Evolutionary conservation across 352 stramenopile species (phyloP).

Genomic region (Pythium diclinum): DNA sequence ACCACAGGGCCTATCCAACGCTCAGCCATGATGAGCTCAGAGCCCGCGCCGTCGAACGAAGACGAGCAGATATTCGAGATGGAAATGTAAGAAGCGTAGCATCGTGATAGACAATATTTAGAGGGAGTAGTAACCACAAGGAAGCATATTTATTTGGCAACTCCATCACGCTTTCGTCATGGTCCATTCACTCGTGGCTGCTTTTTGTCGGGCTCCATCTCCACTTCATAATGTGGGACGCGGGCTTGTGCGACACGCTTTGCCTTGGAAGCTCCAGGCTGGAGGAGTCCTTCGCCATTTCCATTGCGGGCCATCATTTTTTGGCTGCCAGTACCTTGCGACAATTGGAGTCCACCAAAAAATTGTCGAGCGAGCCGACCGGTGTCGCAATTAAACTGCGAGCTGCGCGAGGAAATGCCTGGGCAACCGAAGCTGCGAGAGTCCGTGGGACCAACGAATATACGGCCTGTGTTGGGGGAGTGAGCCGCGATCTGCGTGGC

Average conservation of each 20-base stretch:
- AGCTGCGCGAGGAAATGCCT: neutral
- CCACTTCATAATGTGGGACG: neutral
- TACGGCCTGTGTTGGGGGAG: too few relatives aligned
- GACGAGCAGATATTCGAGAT: constrained; percentile 72
- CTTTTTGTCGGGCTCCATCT: neutral
- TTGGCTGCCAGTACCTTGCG: neutral
- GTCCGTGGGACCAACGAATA: too few relatives aligned
- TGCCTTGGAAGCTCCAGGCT: too few relatives aligned
- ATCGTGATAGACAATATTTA: constrained; percentile 18
- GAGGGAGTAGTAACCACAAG: constrained; percentile 9
- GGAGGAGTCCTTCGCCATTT: neutral
- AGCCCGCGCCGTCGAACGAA: constrained; percentile 15
- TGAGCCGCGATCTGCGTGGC: neutral
- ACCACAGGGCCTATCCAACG: constrained; percentile 11
- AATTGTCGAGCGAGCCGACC: neutral
- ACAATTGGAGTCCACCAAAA: neutral
- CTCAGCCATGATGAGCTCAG: neutral
- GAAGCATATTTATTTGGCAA: constrained; percentile 36
- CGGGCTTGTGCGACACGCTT: neutral
- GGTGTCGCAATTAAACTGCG: neutral
- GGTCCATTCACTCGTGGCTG: neutral
- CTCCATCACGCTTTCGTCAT: neutral
- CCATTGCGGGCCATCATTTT: neutral
- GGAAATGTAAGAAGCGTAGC: constrained; percentile 47
- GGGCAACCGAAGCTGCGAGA: too few relatives aligned